Evolutionary conservation across 2,329 filamentous ascomycete genomes (phyloP), one percentile per base, ranked within the genome.

Genomic region (Nemania sp.): DNA sequence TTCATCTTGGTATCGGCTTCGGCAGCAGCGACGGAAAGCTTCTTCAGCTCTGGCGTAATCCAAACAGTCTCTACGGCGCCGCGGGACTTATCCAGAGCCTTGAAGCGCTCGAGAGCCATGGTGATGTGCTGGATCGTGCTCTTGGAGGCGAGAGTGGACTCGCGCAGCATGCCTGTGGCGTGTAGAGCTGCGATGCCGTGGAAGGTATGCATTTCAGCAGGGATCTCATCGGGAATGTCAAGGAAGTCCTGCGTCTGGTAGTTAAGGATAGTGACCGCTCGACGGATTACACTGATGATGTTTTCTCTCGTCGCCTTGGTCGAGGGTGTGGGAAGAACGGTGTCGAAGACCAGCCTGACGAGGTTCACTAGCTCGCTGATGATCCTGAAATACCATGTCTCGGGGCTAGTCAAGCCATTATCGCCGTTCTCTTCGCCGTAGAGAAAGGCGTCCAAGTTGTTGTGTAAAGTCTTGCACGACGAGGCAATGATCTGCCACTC

Each of bases 401-500:
- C 65, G 1, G 65, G 49, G 15, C 24, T 26, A 19, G 64, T 65
- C 34, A 64, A 50, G 24, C 52, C 23, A 9, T 48, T 15, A 6
- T 47, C 9, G 1, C 42, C 31, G 6, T 42, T 2, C 14, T 30
- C 15, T 23, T 45, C 19, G 22, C 36, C 44, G 19, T 39, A 39
- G 11, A 64, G 14, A 23, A 63, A 8, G 33, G 11, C 7, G 28
- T 45, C 37, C 34, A 67, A 48, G 12, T 52, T 42, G 17, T 42
- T 24, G 19, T 61, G 44, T 3, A 68, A n/a, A 7, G 28, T n/a
- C 11, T 31, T 37, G 20, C 51, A 61, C 0, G 69, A 73, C 50
- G 80, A 75, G 0, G 72, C 52, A 0, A 78, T 68, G 47, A 76
- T 80, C 2, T 71, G 68, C 34, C 75, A 73, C 34, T 83, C 80